These are phyloP conservation scores for Colletotrichum tanaceti DNA, from an alignment of 2,329 filamentous ascomycete genomes.

Conservation along the genomic window DNA sequence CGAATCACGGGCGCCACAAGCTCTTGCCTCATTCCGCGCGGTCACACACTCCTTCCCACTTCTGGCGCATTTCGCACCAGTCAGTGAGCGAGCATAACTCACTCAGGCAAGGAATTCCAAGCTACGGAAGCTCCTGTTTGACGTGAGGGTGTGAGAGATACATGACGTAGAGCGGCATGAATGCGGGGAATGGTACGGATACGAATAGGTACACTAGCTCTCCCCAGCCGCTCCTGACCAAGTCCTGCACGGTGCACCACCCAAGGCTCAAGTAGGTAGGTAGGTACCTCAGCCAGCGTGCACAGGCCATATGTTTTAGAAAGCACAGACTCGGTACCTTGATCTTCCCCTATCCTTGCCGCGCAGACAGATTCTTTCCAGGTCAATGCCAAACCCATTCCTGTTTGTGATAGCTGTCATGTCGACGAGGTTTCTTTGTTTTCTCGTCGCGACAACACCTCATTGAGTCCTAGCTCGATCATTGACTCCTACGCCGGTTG, in stretches of 20 bases:
- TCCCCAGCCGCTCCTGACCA: constrained; percentile 27
- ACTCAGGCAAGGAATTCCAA: constrained; percentile 16
- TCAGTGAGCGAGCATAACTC: constrained; percentile 23
- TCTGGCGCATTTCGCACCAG: constrained; percentile 28
- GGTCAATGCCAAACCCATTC: neutral
- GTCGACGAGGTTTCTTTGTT: neutral
- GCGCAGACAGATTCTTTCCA: neutral
- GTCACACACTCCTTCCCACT: constrained; percentile 29
- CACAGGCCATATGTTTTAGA: constrained; percentile 27
- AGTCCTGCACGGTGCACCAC: constrained; percentile 22
- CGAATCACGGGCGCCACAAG: constrained; percentile 26
- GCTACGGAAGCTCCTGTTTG: constrained; percentile 25
- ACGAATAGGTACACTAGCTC: too few relatives aligned
- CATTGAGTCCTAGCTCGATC: neutral
- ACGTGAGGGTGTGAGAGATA: constrained; percentile 41
- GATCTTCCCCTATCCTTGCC: neutral
- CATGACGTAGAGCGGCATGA: constrained; percentile 46
- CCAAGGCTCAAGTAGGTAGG: too few relatives aligned
- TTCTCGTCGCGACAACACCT: neutral
- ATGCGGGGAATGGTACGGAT: constrained; percentile 44
- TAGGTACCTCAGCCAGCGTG: constrained; percentile 1
- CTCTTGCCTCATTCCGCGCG: constrained; percentile 32
- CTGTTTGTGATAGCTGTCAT: constrained; percentile 15
- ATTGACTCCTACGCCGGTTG: neutral
- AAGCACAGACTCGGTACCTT: constrained; percentile 1